Percentiles rank a stretch among this genome's conserved stretches.
Evolutionary conservation across 2,329 filamentous ascomycete genomes (phyloP).

Genomic region (Myriosclerotinia duriaeana): DNA sequence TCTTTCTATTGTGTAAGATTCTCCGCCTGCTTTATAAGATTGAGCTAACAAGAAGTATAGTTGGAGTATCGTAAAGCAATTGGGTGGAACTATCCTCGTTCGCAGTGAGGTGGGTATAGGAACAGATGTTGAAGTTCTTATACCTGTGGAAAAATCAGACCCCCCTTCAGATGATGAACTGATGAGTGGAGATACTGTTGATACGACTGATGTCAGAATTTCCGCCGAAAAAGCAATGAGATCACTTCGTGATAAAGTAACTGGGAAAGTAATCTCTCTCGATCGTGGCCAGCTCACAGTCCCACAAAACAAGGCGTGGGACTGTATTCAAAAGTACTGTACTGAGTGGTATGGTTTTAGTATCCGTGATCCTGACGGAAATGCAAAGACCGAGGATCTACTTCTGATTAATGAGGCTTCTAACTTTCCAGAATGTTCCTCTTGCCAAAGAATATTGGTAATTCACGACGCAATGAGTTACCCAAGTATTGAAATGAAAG

Average conservation of each 20-base stretch:
- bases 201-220: constrained; percentile 16
- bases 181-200: constrained; percentile 13
- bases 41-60: constrained; percentile 13
- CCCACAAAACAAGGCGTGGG: constrained; percentile 30
- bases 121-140: constrained; percentile 51
- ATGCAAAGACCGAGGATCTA: constrained; percentile 20
- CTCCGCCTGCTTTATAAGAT: background rate
- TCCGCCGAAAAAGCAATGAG: constrained; percentile 27
- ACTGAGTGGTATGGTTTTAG: constrained; percentile 37
- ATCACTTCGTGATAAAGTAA: constrained; percentile 26
- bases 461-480: constrained; percentile 30
- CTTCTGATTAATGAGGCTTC: constrained; percentile 25
- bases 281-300: constrained; percentile 13
- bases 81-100: constrained; percentile 58
- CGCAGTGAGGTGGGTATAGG: constrained; percentile 52
- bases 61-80: constrained; percentile 39
- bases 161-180: background rate
- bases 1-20: constrained; percentile 45
- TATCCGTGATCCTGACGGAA: constrained; percentile 5
- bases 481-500: background rate
- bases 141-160: constrained; percentile 23
- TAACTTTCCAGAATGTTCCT: constrained; percentile 17
- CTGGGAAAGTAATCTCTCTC: constrained; percentile 31
- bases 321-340: constrained; percentile 35
- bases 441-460: constrained; percentile 29